phyloP scores from a whole-genome alignment of 371 early-diverging fungal species.

The Mucor indicus region DNA sequence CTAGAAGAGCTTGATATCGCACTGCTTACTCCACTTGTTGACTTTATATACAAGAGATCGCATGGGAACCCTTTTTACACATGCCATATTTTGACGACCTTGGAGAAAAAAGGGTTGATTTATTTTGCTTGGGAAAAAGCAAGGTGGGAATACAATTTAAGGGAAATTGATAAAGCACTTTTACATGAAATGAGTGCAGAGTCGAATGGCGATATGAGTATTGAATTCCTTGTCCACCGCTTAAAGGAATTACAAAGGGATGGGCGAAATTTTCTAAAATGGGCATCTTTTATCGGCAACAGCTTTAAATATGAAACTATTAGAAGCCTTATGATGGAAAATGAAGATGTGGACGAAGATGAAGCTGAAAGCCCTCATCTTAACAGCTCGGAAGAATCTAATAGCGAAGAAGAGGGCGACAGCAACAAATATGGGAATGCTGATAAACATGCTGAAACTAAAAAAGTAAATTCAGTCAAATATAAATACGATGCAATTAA shows the following conservation, averaged over 20 bases:
- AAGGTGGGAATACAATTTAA: slow-evolving; percentile 47
- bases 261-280: slow-evolving; percentile 41
- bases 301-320: slow-evolving; percentile 43
- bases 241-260: slow-evolving; percentile 42
- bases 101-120: slow-evolving; percentile 43
- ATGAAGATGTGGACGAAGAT: slow-evolving; percentile 22
- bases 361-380: no score
- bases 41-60: slow-evolving; percentile 38
- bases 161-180: slow-evolving; percentile 38
- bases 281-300: slow-evolving; percentile 50
- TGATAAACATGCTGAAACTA: no score
- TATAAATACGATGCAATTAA: slow-evolving; percentile 35
- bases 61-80: slow-evolving; percentile 45
- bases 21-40: slow-evolving; percentile 35
- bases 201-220: slow-evolving; percentile 30
- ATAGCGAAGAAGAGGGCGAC: slow-evolving; percentile 7
- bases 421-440: slow-evolving; percentile 7
- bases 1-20: slow-evolving; percentile 31
- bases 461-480: neutral
- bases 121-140: slow-evolving; percentile 46
- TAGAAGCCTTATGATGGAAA: slow-evolving; percentile 36
- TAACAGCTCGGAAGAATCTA: no score
- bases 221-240: slow-evolving; percentile 37
- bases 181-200: slow-evolving; percentile 20
- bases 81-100: slow-evolving; percentile 31